Conservation (phyloP, 1,139 yeast genomes). For the Diutina siamensis region DNA sequence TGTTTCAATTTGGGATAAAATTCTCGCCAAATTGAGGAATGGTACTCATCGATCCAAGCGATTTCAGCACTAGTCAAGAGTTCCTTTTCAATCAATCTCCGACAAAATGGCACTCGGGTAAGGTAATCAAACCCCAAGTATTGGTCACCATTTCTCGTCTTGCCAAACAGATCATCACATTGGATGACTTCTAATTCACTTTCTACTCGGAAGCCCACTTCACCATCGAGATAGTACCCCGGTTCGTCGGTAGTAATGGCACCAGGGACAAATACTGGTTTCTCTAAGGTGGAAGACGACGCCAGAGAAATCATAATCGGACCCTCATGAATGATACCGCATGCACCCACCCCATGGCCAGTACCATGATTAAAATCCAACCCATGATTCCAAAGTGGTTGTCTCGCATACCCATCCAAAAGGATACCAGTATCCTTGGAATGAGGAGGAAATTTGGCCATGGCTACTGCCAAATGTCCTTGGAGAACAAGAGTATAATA, state of each 20-base stretch:
- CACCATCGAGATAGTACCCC: constrained; percentile 41
- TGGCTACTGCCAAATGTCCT: constrained; percentile 78
- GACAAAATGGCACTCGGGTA: constrained; percentile 45
- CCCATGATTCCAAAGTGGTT: constrained; percentile 74
- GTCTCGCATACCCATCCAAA: constrained; percentile 85
- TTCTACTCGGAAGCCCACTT: constrained; percentile 43
- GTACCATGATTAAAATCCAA: constrained; percentile 94
- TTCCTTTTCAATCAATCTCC: constrained; percentile 29
- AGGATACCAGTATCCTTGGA: constrained; percentile 58
- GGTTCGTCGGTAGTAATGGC: constrained; percentile 46
- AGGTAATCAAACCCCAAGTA: constrained; percentile 37
- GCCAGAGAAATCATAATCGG: constrained; percentile 38
- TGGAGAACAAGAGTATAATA: constrained; percentile 86
- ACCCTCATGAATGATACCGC: constrained; percentile 89
- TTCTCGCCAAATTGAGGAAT: constrained; percentile 25
- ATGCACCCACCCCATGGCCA: constrained; percentile 95
- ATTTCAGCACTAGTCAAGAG: constrained; percentile 29
- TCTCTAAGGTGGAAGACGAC: constrained; percentile 22
- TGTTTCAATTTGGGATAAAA: constrained; percentile 23
- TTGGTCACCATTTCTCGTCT: constrained; percentile 23
- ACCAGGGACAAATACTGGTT: constrained; percentile 29
- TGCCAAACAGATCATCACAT: constrained; percentile 20
- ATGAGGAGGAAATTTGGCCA: constrained; percentile 73
- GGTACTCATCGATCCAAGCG: constrained; percentile 41
- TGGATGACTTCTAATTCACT: constrained; percentile 37